phyloP scores from a whole-genome alignment of 805 yeast genomes.

The Monosporozyma siamensis region DNA sequence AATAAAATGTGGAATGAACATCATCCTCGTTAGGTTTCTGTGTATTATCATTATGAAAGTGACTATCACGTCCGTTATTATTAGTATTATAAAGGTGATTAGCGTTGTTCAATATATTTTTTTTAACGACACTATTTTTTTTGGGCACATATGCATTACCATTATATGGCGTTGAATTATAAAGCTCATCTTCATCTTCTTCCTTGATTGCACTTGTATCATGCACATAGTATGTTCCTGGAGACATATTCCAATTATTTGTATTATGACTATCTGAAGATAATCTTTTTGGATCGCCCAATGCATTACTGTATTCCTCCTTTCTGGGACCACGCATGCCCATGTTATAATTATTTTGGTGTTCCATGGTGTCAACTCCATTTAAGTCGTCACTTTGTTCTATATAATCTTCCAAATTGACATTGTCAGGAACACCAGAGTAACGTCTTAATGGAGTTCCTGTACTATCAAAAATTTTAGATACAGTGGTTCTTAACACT shows the following conservation, averaged over 20 bases:
- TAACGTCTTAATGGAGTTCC: conserved; percentile 66
- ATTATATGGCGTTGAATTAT: not conserved
- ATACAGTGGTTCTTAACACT: conserved; percentile 56
- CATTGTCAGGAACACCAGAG: conserved; percentile 60
- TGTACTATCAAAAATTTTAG: conserved; percentile 61
- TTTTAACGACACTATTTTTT: not conserved
- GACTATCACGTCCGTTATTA: conserved; percentile 4
- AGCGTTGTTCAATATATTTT: conserved; percentile 3
- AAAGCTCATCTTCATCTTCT: conserved; percentile 8
- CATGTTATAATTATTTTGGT: not conserved
- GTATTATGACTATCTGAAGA: not conserved
- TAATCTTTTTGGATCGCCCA: conserved; percentile 5
- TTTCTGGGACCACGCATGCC: conserved; percentile 5
- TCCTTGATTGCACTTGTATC: conserved; percentile 17
- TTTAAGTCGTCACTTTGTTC: conserved; percentile 33
- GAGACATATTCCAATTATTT: not conserved
- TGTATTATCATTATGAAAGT: conserved; percentile 7
- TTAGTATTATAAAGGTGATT: not conserved
- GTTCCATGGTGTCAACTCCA: not conserved
- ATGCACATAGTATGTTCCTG: conserved; percentile 1
- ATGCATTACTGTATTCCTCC: conserved; percentile 5
- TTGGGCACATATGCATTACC: not conserved
- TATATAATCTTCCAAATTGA: conserved; percentile 36
- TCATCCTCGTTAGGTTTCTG: conserved; percentile 24
- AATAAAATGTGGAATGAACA: conserved; percentile 29